A percentile compares a stretch with the other conserved stretches of the same genome.
Conservation (phyloP, 2,329 filamentous ascomycete species). For the Xylaria digitata region DNA sequence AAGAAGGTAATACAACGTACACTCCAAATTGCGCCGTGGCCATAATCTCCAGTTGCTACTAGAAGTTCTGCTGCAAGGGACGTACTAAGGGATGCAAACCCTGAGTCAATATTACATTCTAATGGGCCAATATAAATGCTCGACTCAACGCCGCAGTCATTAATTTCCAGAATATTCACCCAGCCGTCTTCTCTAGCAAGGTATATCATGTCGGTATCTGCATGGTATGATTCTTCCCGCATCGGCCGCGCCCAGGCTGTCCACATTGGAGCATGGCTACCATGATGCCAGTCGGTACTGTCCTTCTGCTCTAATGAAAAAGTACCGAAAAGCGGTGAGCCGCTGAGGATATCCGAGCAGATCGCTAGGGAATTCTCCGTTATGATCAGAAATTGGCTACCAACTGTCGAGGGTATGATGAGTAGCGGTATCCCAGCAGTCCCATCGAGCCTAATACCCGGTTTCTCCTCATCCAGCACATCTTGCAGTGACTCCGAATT, state of each 20-base stretch:
- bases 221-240: conserved; percentile 71
- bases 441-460: conserved; percentile 62
- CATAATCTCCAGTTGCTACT: conserved; percentile 80
- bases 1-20: conserved; percentile 57
- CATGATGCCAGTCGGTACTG: conserved; percentile 60
- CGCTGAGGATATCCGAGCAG: conserved; percentile 65
- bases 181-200: conserved; percentile 88
- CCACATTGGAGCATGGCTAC: conserved; percentile 71
- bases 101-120: conserved; percentile 79
- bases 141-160: conserved; percentile 64
- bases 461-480: conserved; percentile 60
- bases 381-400: conserved; percentile 77
- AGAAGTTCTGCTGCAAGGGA: conserved; percentile 81
- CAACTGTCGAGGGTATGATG: conserved; percentile 76
- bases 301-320: conserved; percentile 57
- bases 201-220: conserved; percentile 81
- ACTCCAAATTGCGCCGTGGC: conserved; percentile 80
- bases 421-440: conserved; percentile 72
- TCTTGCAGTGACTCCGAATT: conserved; percentile 59
- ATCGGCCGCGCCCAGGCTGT: conserved; percentile 85
- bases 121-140: conserved; percentile 72
- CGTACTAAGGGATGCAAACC: conserved; percentile 81
- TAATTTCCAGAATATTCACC: conserved; percentile 78
- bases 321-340: conserved; percentile 60
- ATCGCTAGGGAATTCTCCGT: conserved; percentile 69